Conservation (phyloP, 345 rosid species). For the Eucalyptus erythrocorys region DNA sequence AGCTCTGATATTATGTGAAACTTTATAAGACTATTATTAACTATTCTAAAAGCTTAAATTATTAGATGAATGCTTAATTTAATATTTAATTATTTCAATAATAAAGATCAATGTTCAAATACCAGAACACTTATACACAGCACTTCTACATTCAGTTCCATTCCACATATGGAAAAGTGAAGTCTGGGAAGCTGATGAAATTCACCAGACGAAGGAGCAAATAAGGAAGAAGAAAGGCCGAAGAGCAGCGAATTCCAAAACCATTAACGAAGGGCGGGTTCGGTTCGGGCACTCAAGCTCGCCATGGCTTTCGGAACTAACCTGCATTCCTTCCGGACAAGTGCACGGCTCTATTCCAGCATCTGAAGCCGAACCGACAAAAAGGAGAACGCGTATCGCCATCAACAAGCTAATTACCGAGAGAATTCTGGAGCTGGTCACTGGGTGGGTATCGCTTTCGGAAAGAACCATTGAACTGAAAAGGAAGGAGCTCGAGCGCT, state of each 20-base stretch:
- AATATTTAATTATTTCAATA: no score
- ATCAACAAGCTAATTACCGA: background rate
- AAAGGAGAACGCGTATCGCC: background rate
- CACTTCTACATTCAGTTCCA: background rate
- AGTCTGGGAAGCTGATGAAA: background rate
- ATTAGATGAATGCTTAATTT: no score
- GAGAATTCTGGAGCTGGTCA: background rate
- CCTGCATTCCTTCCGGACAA: constrained; percentile 24
- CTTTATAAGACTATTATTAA: no score
- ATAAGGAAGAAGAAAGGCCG: constrained; percentile 45
- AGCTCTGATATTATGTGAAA: no score
- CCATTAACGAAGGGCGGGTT: constrained; percentile 9
- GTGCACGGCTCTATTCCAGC: constrained; percentile 9
- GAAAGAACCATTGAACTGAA: background rate
- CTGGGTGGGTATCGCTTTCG: background rate
- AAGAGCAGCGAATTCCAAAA: constrained; percentile 37
- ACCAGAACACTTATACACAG: background rate
- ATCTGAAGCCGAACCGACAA: constrained; percentile 2
- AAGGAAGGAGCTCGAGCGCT: background rate
- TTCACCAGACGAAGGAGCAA: constrained; percentile 34
- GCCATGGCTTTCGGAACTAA: constrained; percentile 9
- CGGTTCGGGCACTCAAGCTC: constrained; percentile 11
- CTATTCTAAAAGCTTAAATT: no score
- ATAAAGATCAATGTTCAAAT: background rate
- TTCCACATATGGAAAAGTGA: background rate